These are phyloP conservation scores for Gracilaria domingensis DNA, from an alignment of 23 red algal species.

Conservation along the genomic window DNA sequence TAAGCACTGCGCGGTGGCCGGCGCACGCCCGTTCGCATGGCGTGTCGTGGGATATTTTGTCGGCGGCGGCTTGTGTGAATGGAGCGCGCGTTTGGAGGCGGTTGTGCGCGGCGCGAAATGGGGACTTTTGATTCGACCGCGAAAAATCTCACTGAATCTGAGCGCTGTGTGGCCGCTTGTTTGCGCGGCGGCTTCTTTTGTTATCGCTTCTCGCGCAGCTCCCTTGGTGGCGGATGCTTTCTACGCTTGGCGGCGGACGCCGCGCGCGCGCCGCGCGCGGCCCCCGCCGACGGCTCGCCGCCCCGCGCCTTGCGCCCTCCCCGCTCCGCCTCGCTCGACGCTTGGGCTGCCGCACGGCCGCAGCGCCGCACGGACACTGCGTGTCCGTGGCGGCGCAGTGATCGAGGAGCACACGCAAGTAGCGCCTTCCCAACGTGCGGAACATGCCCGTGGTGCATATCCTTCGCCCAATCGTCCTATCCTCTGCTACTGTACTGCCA, in stretches of 20 bases:
- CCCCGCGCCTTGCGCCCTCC: no score
- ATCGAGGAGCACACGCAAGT: no score
- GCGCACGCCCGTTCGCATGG: background rate
- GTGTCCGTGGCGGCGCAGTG: background rate
- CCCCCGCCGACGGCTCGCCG: background rate
- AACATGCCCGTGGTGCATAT: no score
- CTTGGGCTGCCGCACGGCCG: background rate
- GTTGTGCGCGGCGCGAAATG: background rate
- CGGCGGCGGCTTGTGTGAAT: background rate
- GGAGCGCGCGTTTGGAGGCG: background rate
- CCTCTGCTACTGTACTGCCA: no score
- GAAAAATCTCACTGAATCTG: conserved; percentile 20
- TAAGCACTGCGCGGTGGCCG: background rate
- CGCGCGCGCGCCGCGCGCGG: background rate
- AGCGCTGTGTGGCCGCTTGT: background rate
- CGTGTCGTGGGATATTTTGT: conserved; percentile 28
- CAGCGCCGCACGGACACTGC: background rate
- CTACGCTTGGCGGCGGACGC: background rate
- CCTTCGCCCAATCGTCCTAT: no score
- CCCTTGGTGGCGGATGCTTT: background rate
- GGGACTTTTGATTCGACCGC: conserved; percentile 4
- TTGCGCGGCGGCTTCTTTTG: no score
- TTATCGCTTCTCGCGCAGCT: no score
- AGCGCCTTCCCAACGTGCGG: no score
- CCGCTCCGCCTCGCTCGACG: no score